Evolutionary conservation across 176 grass and related monocot species (phyloP).

Genomic region (Leersia perrieri): DNA sequence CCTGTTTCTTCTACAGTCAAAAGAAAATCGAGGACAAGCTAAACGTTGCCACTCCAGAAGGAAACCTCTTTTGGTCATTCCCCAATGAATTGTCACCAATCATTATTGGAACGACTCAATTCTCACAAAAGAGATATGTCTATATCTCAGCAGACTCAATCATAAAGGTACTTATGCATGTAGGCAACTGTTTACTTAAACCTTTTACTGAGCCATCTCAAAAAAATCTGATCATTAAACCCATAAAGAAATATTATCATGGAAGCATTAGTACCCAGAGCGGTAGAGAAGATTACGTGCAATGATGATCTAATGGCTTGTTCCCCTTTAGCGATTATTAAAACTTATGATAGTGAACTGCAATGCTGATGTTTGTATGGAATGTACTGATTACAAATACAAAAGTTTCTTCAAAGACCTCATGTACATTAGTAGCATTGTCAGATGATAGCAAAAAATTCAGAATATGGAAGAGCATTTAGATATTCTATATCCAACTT

Average conservation of each 20-base stretch:
- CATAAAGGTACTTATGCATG: conserved; percentile 54
- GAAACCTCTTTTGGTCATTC: conserved; percentile 50
- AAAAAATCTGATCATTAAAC: not conserved
- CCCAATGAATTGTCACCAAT: conserved; percentile 65
- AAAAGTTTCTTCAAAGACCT: not conserved
- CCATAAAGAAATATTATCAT: not conserved
- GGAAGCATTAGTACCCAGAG: not conserved
- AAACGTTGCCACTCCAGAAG: conserved; percentile 58
- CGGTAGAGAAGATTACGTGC: not conserved
- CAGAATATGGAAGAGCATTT: not conserved
- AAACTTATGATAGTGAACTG: not conserved
- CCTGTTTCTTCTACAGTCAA: conserved; percentile 50
- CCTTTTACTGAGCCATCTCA: conserved; percentile 1
- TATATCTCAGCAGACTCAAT: conserved; percentile 61
- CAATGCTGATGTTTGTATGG: not conserved
- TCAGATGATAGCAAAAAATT: not conserved
- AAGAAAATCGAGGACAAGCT: conserved; percentile 67
- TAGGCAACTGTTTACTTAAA: conserved; percentile 6
- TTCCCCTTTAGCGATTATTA: not conserved
- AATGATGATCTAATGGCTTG: not conserved
- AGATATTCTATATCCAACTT: not conserved
- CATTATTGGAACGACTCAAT: conserved; percentile 47
- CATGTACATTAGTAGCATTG: not conserved
- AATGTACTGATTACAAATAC: not conserved
- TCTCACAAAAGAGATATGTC: conserved; percentile 62